These are phyloP conservation scores for Castanopsis chinensis DNA, from an alignment of 306 rosid genomes.

Conservation along the genomic window DNA sequence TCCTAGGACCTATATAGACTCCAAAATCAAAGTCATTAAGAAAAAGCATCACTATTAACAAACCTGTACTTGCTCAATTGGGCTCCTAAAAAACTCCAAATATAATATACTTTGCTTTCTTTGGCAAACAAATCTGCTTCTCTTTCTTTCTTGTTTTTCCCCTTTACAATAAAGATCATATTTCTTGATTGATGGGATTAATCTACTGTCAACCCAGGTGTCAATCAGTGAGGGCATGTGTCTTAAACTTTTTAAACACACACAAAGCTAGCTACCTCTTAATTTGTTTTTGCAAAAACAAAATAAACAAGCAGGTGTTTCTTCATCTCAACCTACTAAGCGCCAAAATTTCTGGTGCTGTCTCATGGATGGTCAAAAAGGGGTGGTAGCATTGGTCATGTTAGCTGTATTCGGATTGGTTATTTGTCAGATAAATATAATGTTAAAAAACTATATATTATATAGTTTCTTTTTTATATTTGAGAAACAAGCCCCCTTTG, in stretches of 20 bases:
- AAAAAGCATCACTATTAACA: not conserved
- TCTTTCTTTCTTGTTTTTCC: no score
- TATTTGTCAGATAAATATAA: conserved; percentile 6
- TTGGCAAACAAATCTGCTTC: no score
- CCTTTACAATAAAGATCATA: no score
- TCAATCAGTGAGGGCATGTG: conserved; percentile 31
- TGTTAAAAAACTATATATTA: not conserved
- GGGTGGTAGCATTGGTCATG: conserved; percentile 33
- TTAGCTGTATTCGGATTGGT: conserved; percentile 18
- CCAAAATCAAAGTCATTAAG: conserved; percentile 27
- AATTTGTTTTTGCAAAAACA: no score
- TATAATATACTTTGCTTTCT: no score
- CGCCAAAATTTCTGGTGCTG: not conserved
- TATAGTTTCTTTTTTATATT: not conserved
- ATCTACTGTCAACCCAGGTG: conserved; percentile 34
- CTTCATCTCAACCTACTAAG: not conserved
- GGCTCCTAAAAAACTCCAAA: no score
- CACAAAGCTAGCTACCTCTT: no score
- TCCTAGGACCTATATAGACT: conserved; percentile 18
- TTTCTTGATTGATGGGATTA: no score
- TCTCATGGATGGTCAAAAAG: conserved; percentile 29
- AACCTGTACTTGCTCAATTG: no score
- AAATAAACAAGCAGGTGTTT: not conserved
- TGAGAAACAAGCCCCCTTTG: conserved; percentile 3
- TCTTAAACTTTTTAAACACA: not conserved